Percentiles rank a stretch among this genome's conserved stretches.
Conservation (phyloP, 768 basidiomycete genomes). For the Dioszegia hungarica region DNA sequence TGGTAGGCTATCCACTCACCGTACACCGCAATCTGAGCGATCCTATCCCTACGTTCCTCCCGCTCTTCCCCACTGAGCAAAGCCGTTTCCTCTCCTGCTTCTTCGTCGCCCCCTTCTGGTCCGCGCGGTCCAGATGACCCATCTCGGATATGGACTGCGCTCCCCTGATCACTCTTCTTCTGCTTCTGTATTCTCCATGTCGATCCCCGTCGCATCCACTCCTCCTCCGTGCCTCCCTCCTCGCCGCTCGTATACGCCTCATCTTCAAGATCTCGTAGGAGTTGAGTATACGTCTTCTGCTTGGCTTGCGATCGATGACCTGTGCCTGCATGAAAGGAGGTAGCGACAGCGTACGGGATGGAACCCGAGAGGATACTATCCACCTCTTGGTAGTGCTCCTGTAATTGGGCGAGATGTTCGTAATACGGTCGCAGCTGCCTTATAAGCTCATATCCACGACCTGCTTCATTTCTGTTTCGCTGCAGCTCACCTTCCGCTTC, state of each 20-base stretch:
- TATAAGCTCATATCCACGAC: background rate
- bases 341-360: conserved; percentile 37
- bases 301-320: background rate
- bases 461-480: background rate
- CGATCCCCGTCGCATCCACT: background rate
- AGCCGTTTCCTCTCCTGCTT: conserved; percentile 23
- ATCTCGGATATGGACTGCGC: too few species aligned
- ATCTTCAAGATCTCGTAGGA: background rate
- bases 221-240: background rate
- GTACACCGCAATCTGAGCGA: conserved; percentile 41
- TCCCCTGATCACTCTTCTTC: background rate
- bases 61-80: conserved; percentile 18
- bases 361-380: conserved; percentile 40
- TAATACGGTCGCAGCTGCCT: conserved; percentile 41
- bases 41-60: conserved; percentile 37
- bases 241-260: background rate
- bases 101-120: background rate
- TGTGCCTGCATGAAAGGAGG: conserved; percentile 27
- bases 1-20: too few species aligned
- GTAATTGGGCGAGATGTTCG: conserved; percentile 30
- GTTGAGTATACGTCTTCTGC: background rate
- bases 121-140: background rate
- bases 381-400: conserved; percentile 42
- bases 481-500: conserved; percentile 31
- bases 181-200: background rate